phyloP scores from a whole-genome alignment of 2,329 filamentous ascomycete species.

The Botrytis aclada region DNA sequence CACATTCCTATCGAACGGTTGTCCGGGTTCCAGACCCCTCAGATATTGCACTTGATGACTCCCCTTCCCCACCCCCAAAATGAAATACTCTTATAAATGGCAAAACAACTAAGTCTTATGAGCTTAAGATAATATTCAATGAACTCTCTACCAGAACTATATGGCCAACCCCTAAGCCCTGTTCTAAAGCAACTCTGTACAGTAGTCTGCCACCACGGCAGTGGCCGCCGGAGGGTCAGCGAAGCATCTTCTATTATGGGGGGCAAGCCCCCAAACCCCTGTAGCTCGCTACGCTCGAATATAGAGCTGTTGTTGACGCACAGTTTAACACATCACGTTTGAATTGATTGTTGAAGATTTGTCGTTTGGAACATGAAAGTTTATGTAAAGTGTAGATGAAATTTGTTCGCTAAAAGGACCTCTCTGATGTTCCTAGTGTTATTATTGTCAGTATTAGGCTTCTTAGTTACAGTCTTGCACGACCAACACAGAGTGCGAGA shows the following conservation, averaged over 20 bases:
- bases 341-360: not conserved
- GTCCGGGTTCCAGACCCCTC: not conserved
- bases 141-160: not conserved
- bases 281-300: not conserved
- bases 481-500: not conserved
- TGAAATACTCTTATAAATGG: not conserved
- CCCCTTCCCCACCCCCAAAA: not conserved
- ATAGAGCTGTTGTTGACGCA: not conserved
- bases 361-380: too few species aligned
- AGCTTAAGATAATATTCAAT: not conserved
- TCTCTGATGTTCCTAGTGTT: not conserved
- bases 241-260: not conserved
- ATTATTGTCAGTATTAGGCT: not conserved
- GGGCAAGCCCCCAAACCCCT: not conserved
- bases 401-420: too few species aligned
- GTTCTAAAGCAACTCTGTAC: not conserved
- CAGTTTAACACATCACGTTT: not conserved
- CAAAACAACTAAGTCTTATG: not conserved
- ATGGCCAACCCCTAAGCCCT: not conserved
- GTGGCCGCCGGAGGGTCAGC: not conserved
- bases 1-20: not conserved
- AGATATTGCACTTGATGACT: not conserved
- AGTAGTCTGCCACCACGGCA: not conserved
- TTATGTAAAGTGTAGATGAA: too few species aligned
- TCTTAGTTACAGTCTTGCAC: slow-evolving; percentile 14